Conservation (phyloP, 495 filamentous ascomycete species). For the Xylaria longipes region DNA sequence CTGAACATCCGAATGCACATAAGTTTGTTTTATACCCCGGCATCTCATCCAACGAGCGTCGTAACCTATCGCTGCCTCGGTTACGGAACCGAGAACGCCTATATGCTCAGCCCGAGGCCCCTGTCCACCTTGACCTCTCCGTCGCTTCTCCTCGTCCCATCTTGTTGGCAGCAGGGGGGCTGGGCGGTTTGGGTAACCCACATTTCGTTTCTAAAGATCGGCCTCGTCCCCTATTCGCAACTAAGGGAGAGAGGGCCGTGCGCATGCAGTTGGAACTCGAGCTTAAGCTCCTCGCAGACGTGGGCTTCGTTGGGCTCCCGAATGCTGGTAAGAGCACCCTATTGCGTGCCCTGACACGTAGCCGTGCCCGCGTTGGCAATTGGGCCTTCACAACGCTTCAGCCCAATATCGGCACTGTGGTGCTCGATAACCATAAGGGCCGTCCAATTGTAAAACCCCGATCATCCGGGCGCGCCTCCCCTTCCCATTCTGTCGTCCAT, state of each 20-base stretch:
- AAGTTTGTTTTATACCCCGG: constrained; percentile 89
- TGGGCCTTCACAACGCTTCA: constrained; percentile 97
- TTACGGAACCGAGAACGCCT: constrained; percentile 62
- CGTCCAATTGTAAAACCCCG: constrained; percentile 49
- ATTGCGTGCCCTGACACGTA: constrained; percentile 82
- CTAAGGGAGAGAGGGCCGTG: constrained; percentile 79
- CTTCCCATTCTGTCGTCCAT: constrained; percentile 37
- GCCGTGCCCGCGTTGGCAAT: constrained; percentile 84
- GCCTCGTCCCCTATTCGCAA: constrained; percentile 82
- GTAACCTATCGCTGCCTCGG: constrained; percentile 64
- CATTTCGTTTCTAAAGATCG: constrained; percentile 79
- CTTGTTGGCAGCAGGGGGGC: constrained; percentile 86
- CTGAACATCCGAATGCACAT: constrained; percentile 55
- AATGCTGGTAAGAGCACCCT: constrained; percentile 97
- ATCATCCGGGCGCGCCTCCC: constrained; percentile 44
- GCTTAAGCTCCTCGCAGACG: constrained; percentile 91
- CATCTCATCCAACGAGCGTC: constrained; percentile 69
- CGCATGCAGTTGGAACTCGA: constrained; percentile 84
- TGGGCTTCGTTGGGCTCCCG: constrained; percentile 91
- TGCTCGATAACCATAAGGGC: constrained; percentile 82
- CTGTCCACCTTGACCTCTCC: constrained; percentile 83
- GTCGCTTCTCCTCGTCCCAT: constrained; percentile 80
- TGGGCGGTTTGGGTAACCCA: constrained; percentile 91
- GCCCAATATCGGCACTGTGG: constrained; percentile 93
- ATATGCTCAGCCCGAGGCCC: constrained; percentile 68